Evolutionary conservation across 805 yeast genomes (phyloP).

Genomic region (Candida montana): DNA sequence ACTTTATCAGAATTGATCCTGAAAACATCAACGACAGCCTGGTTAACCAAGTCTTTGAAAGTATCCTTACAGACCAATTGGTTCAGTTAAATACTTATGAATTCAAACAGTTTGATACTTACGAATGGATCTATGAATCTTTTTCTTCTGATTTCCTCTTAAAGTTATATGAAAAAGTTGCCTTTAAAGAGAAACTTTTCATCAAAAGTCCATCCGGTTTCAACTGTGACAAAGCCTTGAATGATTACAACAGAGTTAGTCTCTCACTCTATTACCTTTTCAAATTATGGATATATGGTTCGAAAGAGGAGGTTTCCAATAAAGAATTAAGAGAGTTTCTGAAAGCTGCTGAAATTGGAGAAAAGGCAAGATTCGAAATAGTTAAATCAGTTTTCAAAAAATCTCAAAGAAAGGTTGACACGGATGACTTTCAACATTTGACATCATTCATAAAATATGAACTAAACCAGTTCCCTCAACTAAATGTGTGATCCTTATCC

Average conservation of each 20-base stretch:
- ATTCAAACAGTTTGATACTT: slow-evolving; percentile 2
- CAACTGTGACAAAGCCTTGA: slow-evolving; percentile 4
- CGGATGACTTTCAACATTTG: neutral
- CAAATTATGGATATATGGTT: slow-evolving; percentile 14
- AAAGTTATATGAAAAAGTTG: slow-evolving; percentile 11
- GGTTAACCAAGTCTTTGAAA: slow-evolving; percentile 3
- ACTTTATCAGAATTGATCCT: slow-evolving; percentile 12
- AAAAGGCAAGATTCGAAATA: slow-evolving; percentile 2
- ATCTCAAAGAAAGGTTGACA: neutral
- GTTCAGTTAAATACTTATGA: slow-evolving; percentile 17
- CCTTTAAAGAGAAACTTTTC: slow-evolving; percentile 11
- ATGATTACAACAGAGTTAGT: slow-evolving; percentile 14
- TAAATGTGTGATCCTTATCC: neutral
- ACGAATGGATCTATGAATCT: slow-evolving; percentile 8
- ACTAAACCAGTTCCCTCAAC: neutral
- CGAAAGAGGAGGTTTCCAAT: neutral
- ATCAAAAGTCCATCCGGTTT: neutral
- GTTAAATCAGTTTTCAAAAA: neutral
- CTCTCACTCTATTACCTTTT: slow-evolving; percentile 9
- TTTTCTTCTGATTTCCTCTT: slow-evolving; percentile 3
- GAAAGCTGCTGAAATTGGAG: slow-evolving; percentile 12
- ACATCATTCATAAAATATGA: neutral
- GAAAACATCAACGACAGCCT: slow-evolving; percentile 9
- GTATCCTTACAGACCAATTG: slow-evolving; percentile 7
- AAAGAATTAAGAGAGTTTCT: slow-evolving; percentile 1